Evolutionary conservation across 2,329 filamentous ascomycete species (phyloP).

Genomic region (Bisporella sp.): DNA sequence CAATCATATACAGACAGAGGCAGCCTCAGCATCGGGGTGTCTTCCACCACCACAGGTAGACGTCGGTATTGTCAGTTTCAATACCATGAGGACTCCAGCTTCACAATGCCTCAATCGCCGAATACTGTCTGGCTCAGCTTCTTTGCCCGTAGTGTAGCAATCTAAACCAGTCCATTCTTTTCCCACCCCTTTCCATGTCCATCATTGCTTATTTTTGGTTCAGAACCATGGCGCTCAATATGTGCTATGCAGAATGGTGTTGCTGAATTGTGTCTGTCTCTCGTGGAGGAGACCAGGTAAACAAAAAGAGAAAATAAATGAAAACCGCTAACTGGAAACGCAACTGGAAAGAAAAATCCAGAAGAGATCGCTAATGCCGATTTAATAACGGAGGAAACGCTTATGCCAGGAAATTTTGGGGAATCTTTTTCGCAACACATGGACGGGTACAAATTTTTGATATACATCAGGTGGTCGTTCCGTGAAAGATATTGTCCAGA

Average conservation of each 20-base stretch:
- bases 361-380: conserved; percentile 21
- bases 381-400: conserved; percentile 16
- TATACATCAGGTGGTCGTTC: conserved; percentile 25
- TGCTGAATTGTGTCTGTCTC: conserved; percentile 3
- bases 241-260: conserved; percentile 17
- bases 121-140: too few species aligned
- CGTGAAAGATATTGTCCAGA: conserved; percentile 11
- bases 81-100: too few species aligned
- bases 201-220: not conserved
- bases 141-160: not conserved
- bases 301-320: conserved; percentile 9
- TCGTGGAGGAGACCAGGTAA: conserved; percentile 4
- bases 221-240: not conserved
- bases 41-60: too few species aligned
- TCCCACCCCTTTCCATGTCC: not conserved
- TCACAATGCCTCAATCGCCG: too few species aligned
- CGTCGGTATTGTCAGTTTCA: too few species aligned
- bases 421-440: conserved; percentile 7
- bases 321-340: conserved; percentile 20
- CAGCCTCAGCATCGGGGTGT: too few species aligned
- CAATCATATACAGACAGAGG: too few species aligned
- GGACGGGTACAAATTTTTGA: conserved; percentile 8
- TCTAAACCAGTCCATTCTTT: not conserved
- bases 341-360: conserved; percentile 7
- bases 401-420: conserved; percentile 18